These are phyloP conservation scores for Lobosporangium transversale DNA, from an alignment of 192 early-diverging fungal species.

Conservation along the genomic window DNA sequence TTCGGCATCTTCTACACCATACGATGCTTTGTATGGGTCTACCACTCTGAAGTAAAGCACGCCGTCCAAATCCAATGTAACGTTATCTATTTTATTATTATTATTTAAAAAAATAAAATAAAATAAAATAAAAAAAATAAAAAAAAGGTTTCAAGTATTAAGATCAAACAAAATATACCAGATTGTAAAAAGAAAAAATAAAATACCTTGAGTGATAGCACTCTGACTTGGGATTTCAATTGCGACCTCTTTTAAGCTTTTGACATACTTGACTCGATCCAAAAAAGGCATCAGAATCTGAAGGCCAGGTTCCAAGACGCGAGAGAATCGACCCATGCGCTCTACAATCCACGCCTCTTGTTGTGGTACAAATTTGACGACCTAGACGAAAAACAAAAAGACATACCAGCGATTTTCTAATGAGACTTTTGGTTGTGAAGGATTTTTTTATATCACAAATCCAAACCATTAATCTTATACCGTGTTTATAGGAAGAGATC, in stretches of 20 bases:
- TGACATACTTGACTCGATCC: constrained; percentile 91
- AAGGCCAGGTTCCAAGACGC: constrained; percentile 91
- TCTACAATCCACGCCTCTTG: constrained; percentile 98
- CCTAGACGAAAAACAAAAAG: constrained; percentile 27
- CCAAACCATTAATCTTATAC: constrained; percentile 34
- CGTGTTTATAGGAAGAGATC: constrained; percentile 61
- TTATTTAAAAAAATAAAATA: constrained; percentile 1
- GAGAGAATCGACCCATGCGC: constrained; percentile 89
- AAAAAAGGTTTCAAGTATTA: too few species aligned
- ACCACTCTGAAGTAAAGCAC: constrained; percentile 94
- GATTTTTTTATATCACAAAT: too few species aligned
- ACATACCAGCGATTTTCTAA: too few species aligned
- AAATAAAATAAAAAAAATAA: too few species aligned
- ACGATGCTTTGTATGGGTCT: constrained; percentile 94
- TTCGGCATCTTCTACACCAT: constrained; percentile 94
- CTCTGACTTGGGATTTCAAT: constrained; percentile 90
- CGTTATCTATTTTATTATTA: constrained; percentile 94
- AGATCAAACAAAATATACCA: too few species aligned
- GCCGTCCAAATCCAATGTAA: constrained; percentile 95
- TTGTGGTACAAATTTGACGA: constrained; percentile 98
- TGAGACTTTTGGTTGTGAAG: too few species aligned
- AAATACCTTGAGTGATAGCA: constrained; percentile 87
- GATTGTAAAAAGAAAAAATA: too few species aligned
- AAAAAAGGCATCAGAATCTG: constrained; percentile 90
- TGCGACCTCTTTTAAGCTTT: constrained; percentile 94